Conservation (phyloP, 1,139 yeast genomes). For the Geotrichum reessii region DNA sequence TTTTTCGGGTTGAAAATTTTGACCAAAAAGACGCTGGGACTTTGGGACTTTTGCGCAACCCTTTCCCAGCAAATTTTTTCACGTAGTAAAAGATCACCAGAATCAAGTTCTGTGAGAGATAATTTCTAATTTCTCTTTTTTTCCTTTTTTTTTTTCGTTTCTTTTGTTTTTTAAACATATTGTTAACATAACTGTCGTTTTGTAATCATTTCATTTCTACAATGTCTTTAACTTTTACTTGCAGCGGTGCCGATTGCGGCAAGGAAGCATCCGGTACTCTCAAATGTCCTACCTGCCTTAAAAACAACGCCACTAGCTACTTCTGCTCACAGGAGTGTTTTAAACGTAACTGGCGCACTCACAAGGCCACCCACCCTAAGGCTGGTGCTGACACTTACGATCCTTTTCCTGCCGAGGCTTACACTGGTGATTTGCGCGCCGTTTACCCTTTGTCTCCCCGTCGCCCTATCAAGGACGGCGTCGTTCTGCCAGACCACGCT, state of each 20-base stretch:
- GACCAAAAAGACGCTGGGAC: not conserved
- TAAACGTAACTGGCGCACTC: conserved; percentile 62
- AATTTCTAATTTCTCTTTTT: too few relatives aligned
- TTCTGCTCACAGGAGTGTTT: conserved; percentile 88
- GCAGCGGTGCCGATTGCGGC: conserved; percentile 80
- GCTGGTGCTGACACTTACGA: conserved; percentile 51
- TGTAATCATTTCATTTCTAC: not conserved
- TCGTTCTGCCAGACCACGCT: conserved; percentile 82
- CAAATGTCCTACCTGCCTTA: conserved; percentile 90
- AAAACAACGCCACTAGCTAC: conserved; percentile 52
- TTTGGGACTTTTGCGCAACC: not conserved
- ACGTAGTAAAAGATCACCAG: not conserved
- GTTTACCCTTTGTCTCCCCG: conserved; percentile 73
- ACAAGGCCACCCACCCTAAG: conserved; percentile 48
- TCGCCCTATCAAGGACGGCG: conserved; percentile 63
- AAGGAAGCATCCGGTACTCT: conserved; percentile 67
- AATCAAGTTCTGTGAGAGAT: too few relatives aligned
- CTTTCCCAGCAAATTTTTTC: conserved; percentile 1
- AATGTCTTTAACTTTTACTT: conserved; percentile 28
- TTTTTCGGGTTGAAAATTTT: not conserved
- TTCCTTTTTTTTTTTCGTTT: not conserved
- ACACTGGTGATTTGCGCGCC: conserved; percentile 71
- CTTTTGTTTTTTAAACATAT: not conserved
- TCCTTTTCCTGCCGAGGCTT: conserved; percentile 78
- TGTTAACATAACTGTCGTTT: not conserved